Evolutionary conservation across 139 green algal genomes (phyloP).

Genomic region (Chlorella sp.): DNA sequence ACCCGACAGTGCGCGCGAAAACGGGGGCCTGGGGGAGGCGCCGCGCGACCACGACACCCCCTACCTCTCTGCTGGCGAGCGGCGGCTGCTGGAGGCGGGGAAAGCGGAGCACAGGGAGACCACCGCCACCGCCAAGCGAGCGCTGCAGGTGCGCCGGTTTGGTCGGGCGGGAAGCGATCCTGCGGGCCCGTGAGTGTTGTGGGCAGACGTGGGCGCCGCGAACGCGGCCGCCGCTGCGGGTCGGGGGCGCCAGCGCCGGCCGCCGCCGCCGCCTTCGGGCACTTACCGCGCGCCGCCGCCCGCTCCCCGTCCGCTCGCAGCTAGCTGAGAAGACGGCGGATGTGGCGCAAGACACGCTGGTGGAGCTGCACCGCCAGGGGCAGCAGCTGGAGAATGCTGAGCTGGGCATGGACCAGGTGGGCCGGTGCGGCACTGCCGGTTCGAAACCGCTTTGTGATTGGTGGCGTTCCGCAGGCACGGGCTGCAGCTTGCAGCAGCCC

Average conservation of each 20-base stretch:
- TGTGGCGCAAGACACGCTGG: constrained; percentile 37
- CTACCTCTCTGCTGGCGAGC: not conserved
- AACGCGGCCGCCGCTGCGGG: not conserved
- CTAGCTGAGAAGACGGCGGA: constrained; percentile 36
- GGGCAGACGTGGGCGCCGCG: not conserved
- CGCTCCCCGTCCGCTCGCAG: not conserved
- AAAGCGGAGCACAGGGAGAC: constrained; percentile 44
- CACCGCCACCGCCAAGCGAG: constrained; percentile 19
- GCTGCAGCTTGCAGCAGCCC: not conserved
- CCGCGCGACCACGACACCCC: too few relatives aligned
- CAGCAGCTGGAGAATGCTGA: constrained; percentile 37
- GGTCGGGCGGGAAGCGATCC: not conserved
- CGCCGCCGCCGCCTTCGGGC: not conserved
- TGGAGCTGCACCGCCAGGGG: constrained; percentile 44
- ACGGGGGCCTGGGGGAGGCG: too few relatives aligned
- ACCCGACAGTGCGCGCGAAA: too few relatives aligned
- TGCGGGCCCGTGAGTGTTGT: not conserved
- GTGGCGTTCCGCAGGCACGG: too few relatives aligned
- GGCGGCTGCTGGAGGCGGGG: constrained; percentile 22
- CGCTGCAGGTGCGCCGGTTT: constrained; percentile 28
- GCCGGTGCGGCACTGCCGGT: not conserved
- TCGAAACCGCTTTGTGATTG: too few relatives aligned
- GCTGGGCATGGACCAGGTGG: constrained; percentile 19
- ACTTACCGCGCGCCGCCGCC: not conserved
- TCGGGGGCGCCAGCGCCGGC: not conserved